Evolutionary conservation across 495 filamentous ascomycete genomes (phyloP), one percentile per base, ranked within the genome.

Genomic region (Aspergillus campestris): DNA sequence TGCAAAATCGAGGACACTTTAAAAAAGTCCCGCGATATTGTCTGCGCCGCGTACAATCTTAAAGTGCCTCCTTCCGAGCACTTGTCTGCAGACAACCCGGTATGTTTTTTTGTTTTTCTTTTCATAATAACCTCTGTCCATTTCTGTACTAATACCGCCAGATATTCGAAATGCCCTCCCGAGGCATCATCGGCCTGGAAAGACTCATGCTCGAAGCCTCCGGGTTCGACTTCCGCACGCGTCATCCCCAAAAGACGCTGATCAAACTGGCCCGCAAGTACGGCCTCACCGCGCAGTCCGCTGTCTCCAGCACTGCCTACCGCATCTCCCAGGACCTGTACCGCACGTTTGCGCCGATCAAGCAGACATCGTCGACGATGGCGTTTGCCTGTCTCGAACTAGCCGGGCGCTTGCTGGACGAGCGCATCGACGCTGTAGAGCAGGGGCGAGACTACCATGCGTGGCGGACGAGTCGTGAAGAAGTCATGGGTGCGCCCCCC

Each of bases 1-100:
- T 96, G 91, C 76, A 98, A 98, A 64, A 89, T 91, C 36, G 92
- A 98, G 58, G 92, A 98, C 60, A 97, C 92, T 1, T 72, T 97
- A 38, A 97, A 98, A 68, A 97, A 97, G 68, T 94, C 88, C 12
- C 79, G 79, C 40, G 92, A 98, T 43, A 92, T 98, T 46, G 71
- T 96, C 5, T 92, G 87, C 48, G 89, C 89, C 6, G 83, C 85
- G 4, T 86, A 90, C 67, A 97, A 96, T 51, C 63, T 95, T 13
- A 89, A 86, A 57, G 66, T 78, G 27, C 47, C 82, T 7, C 71
- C 81, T 8, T 71, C 80, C 13, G 89, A 96, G 48, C 79, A 81
- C 46, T 74, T 90, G 36, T 84, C 83, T 6, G 77, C 87, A 0
- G 92, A 98, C 64, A 86, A 94, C 58, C 77, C 80, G 48, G 89